phyloP scores from a whole-genome alignment of 2,329 filamentous ascomycete genomes.

The Xylariales sp. region DNA sequence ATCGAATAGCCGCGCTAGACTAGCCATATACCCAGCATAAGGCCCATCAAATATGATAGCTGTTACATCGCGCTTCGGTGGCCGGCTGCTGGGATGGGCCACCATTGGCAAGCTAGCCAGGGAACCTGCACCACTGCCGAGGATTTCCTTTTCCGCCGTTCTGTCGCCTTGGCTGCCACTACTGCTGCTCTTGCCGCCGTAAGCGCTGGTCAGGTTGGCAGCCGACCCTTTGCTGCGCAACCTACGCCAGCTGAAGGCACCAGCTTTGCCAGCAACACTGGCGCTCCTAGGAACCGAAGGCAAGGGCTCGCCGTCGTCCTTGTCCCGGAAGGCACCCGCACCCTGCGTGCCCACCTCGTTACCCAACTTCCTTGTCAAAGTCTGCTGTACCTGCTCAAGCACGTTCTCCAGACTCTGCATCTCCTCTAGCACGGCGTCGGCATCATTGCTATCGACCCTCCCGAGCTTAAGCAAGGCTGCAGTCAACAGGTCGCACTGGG shows the following conservation, averaged over 20 bases:
- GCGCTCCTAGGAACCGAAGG: constrained; percentile 46
- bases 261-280: constrained; percentile 68
- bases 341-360: constrained; percentile 84
- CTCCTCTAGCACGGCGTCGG: constrained; percentile 87
- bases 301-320: constrained; percentile 34
- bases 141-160: constrained; percentile 36
- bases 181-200: constrained; percentile 39
- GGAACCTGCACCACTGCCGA: constrained; percentile 54
- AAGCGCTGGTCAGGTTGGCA: constrained; percentile 50
- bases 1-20: constrained; percentile 86
- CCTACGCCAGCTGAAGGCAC: constrained; percentile 84
- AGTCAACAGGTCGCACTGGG: constrained; percentile 85
- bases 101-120: constrained; percentile 80
- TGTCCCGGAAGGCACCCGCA: constrained; percentile 32
- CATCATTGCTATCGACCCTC: constrained; percentile 81
- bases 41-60: constrained; percentile 73
- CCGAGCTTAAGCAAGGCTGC: constrained; percentile 80
- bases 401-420: constrained; percentile 85
- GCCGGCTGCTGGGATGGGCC: constrained; percentile 56
- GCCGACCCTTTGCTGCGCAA: constrained; percentile 84
- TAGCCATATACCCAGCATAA: constrained; percentile 85
- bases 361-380: constrained; percentile 79
- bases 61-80: constrained; percentile 65
- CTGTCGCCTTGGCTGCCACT: constrained; percentile 28
- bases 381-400: constrained; percentile 77